These are phyloP conservation scores for Cutaneotrichosporon daszewskae DNA, from an alignment of 1,284 basidiomycete species.

Conservation along the genomic window DNA sequence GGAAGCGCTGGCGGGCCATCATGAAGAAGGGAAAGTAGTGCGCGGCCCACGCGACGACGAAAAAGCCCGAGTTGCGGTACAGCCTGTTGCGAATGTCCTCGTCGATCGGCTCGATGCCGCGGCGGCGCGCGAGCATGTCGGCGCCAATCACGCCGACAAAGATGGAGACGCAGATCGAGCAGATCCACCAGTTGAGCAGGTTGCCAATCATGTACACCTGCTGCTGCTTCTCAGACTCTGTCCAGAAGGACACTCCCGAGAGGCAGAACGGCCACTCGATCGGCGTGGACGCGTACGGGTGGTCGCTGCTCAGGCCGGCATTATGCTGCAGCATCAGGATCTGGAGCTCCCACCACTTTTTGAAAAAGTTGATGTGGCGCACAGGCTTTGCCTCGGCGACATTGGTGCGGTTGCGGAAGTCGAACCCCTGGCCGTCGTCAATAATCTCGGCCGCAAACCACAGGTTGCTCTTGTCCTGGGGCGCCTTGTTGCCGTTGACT, in stretches of 20 bases:
- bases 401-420: slow-evolving; percentile 55
- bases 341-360: slow-evolving; percentile 90
- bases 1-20: slow-evolving; percentile 92
- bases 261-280: slow-evolving; percentile 98
- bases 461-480: slow-evolving; percentile 69
- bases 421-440: slow-evolving; percentile 60
- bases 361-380: slow-evolving; percentile 82
- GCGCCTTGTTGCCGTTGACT: slow-evolving; percentile 95
- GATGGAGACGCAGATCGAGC: slow-evolving; percentile 74
- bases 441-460: slow-evolving; percentile 88
- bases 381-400: slow-evolving; percentile 59
- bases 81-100: slow-evolving; percentile 84
- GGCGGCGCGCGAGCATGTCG: slow-evolving; percentile 78
- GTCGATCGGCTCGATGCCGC: slow-evolving; percentile 78
- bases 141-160: slow-evolving; percentile 85
- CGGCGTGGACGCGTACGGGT: slow-evolving; percentile 90
- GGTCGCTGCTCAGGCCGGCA: slow-evolving; percentile 84
- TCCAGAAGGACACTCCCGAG: slow-evolving; percentile 98
- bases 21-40: slow-evolving; percentile 98
- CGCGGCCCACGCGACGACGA: slow-evolving; percentile 86
- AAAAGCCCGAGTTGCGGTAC: slow-evolving; percentile 93
- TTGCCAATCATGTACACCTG: slow-evolving; percentile 98
- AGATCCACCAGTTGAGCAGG: slow-evolving; percentile 89
- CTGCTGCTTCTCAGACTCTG: slow-evolving; percentile 69
- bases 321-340: slow-evolving; percentile 97